Conservation (phyloP, 2,329 filamentous ascomycete genomes). For the Cephalotrichum gorgonifer region DNA sequence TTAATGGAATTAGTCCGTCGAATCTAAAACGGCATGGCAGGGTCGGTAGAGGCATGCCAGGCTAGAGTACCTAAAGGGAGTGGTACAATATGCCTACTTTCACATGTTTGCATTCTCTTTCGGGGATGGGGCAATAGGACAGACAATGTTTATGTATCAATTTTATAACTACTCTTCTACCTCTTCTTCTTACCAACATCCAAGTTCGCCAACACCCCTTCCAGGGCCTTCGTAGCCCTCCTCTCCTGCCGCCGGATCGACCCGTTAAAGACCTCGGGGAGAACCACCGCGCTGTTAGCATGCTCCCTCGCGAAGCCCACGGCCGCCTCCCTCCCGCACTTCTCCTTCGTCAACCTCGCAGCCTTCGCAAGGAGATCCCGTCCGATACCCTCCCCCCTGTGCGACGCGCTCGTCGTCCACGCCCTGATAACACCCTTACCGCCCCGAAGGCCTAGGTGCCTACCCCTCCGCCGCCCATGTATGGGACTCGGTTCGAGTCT, state of each 20-base stretch:
- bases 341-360: slow-evolving; percentile 55
- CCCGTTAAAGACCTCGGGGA: slow-evolving; percentile 53
- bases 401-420: slow-evolving; percentile 67
- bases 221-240: slow-evolving; percentile 42
- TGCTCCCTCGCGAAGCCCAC: slow-evolving; percentile 68
- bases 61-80: neutral
- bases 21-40: too few species aligned
- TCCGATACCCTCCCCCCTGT: slow-evolving; percentile 63
- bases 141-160: neutral
- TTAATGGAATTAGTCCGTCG: too few species aligned
- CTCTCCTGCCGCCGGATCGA: slow-evolving; percentile 49
- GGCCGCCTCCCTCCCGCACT: slow-evolving; percentile 55
- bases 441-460: slow-evolving; percentile 6
- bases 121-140: neutral
- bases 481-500: slow-evolving; percentile 41
- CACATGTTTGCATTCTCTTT: neutral
- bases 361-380: slow-evolving; percentile 63
- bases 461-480: slow-evolving; percentile 2
- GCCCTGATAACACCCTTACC: slow-evolving; percentile 65
- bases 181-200: slow-evolving; percentile 36
- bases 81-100: too few species aligned
- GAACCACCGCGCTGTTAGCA: slow-evolving; percentile 58
- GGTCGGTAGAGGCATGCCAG: neutral
- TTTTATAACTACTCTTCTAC: slow-evolving; percentile 18
- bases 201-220: slow-evolving; percentile 38